Base-by-base conservation (phyloP, 2,329 filamentous ascomycete genomes). In the Apiospora rasikravindrae region DNA sequence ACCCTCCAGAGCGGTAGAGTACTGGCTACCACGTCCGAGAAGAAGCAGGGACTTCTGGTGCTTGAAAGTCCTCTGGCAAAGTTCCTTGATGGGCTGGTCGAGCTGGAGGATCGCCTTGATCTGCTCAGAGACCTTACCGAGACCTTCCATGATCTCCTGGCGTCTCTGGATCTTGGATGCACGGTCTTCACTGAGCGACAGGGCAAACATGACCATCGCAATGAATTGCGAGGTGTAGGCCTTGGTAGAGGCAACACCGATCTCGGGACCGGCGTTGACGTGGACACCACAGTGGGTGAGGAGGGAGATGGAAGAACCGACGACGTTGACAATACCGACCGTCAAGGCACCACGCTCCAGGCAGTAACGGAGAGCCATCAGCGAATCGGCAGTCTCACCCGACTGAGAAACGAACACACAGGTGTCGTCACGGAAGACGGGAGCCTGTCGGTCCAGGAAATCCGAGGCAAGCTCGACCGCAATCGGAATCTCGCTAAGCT, bases 271-370 rank as follows among this genome's bases (percentile, higher is more conserved):
- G 77, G 96, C 96, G 85, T 99, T 99, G 88, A 99, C 95, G 88
- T 99, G 96, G 71, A 99, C 96, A 95, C 96, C 96, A 80, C 96
- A 99, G 90, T 99, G 96, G 76, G 96, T 99, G 80, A 99, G 93
- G 78, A 99, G 92, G 67, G 96, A 99, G 84, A 99, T 99, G 81
- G 95, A 98, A 71, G 96, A 98, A 79, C 96, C 96, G 79, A 99
- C 96, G 74, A 97, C 95, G 86, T 99, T 99, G 85, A 99, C 96
- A 77, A 98, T 95, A 87, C 96, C 96, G 76, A 99, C 96, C 61
- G 96, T 98, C 84, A 99, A 87, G 69, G 96, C 96, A 80, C 96
- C 96, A 75, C 96, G 95, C 89, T 99, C 96, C 82, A 99, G 87
- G 86, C 96, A 99, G 91, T 98, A 98, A 79, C 95, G 92, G 76